These are phyloP conservation scores for Tagetes patula DNA, from an alignment of 129 eudicot genomes.

Conservation along the genomic window DNA sequence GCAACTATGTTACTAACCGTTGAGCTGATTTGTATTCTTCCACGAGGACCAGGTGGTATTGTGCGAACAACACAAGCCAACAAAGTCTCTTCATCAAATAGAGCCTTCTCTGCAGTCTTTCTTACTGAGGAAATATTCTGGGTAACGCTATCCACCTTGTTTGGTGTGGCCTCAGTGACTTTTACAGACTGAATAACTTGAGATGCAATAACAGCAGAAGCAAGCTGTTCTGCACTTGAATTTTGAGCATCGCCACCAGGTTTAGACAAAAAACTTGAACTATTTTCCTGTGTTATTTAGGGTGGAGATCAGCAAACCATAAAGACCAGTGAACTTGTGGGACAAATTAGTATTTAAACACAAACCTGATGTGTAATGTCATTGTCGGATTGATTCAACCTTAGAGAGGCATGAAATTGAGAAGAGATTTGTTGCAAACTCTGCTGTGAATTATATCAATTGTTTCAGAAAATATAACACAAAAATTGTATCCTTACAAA, in stretches of 20 bases:
- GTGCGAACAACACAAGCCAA: slow-evolving; percentile 92
- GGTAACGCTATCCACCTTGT: slow-evolving; percentile 33
- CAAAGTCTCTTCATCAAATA: slow-evolving; percentile 80
- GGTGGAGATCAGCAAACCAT: slow-evolving; percentile 13
- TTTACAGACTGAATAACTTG: slow-evolving; percentile 36
- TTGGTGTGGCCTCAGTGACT: slow-evolving; percentile 32
- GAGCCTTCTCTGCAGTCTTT: slow-evolving; percentile 41
- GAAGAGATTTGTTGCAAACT: slow-evolving; percentile 78
- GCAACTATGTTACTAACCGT: slow-evolving; percentile 56
- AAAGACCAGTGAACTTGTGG: neutral
- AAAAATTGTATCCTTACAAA: neutral
- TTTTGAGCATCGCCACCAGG: slow-evolving; percentile 41
- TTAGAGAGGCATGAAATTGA: slow-evolving; percentile 70
- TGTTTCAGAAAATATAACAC: slow-evolving; percentile 17
- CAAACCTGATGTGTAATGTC: slow-evolving; percentile 54
- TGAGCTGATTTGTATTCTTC: slow-evolving; percentile 87
- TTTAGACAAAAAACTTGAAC: slow-evolving; percentile 30
- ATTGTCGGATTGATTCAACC: slow-evolving; percentile 49
- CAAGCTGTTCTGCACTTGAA: slow-evolving; percentile 30
- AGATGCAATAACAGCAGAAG: slow-evolving; percentile 37
- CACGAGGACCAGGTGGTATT: slow-evolving; percentile 76
- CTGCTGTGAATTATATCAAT: slow-evolving; percentile 43
- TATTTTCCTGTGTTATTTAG: slow-evolving; percentile 43
- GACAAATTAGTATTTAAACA: neutral
- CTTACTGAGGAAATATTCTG: slow-evolving; percentile 43